Evolutionary conservation across 2,329 filamentous ascomycete genomes (phyloP), one percentile per base, ranked within the genome.

Genomic region (Chaetomium strumarium): DNA sequence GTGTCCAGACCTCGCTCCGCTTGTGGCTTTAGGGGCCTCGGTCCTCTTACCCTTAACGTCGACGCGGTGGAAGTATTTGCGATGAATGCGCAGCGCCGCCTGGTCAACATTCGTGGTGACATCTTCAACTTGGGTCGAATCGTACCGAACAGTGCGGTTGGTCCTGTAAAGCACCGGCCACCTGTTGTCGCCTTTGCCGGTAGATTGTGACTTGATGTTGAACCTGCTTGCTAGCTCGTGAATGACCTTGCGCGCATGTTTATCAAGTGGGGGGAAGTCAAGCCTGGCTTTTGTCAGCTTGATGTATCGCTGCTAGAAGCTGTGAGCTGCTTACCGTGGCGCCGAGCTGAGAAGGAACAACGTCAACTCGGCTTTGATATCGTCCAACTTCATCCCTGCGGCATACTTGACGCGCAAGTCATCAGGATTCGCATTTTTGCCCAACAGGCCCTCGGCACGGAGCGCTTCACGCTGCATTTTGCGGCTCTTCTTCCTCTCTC

Each of bases 261-360:
- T 88, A 52, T 88, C 83, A 84, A 97, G 95, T 0, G 92, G 89
- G 3, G 92, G 89, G 20, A 97, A 74, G 5, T 82, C 73, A 6
- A 93, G 75, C 42, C 87, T 90, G 58, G 30, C 49, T 31, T 12
- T 30, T 8, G 56, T 53, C 47, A 44, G 49, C 56, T 40, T 38
- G 6, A 12, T 47, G 36, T 11, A 24, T 13, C 11, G 39, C 5
- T 36, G 14, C 24, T 11, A 14, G 13, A 43, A 41, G 17, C n/a
- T 34, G 5, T 14, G 14, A 36, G 24, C 19, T 63, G 31, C 47
- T 63, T 72, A 90, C 84, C 77, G 84, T 60, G 83, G 75, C 48
- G 79, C 77, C 2, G 76, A 69, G 17, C 83, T 78, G 24, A 81
- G 66, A 19, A 96, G 70, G 65, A 96, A 96, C 1, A 68, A 64